Base-by-base conservation (phyloP, 2,329 filamentous ascomycete species). In the Botrytis fragariae region DNA sequence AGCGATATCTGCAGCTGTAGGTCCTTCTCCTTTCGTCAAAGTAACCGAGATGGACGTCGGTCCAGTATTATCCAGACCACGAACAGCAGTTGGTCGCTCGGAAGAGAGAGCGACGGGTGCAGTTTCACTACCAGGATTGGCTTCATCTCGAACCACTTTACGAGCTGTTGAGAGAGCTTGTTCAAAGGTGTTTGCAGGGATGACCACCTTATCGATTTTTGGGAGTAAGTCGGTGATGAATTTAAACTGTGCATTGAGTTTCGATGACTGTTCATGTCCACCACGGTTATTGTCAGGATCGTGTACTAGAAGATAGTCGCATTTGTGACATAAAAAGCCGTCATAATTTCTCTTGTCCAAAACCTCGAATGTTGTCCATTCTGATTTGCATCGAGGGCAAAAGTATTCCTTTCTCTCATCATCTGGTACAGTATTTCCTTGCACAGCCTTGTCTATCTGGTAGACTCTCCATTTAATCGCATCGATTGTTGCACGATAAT, bases 401-500 rank as follows among this genome's bases (percentile, higher is more conserved):
- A 92, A 91, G 79, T 95, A 97, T 81, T 98, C 96, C 82, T 98
- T 98, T 82, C 94, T 92, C 82, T 98, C 95, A 72, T 89, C 89
- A 16, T 91, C 92, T 0, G 93, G 91, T 29, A 93, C 90, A 25
- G 93, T 93, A 73, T 93, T 91, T 25, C 91, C 91, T 83, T 98
- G 95, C 74, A 98, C 94, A 72, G 92, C 90, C 81, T 95, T 95
- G 77, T 95, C 94, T 78, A 98, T 90, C 73, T 91, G 92, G 81
- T 95, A 95, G 69, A 97, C 90, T 75, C 93, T 92, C 88, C 93
- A 99, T 83, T 99, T 99, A 84, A 97, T 97, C 67, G 93, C 94
- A 83, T 99, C 96, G 80, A 99, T 94, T 51, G 95, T 94, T 73
- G 93, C 92, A 74, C 96, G 93, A 80, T 97, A 97, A 81, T 98